Evolutionary conservation across 2,329 filamentous ascomycete genomes (phyloP).

Genomic region (Westerdykella aurantiaca): DNA sequence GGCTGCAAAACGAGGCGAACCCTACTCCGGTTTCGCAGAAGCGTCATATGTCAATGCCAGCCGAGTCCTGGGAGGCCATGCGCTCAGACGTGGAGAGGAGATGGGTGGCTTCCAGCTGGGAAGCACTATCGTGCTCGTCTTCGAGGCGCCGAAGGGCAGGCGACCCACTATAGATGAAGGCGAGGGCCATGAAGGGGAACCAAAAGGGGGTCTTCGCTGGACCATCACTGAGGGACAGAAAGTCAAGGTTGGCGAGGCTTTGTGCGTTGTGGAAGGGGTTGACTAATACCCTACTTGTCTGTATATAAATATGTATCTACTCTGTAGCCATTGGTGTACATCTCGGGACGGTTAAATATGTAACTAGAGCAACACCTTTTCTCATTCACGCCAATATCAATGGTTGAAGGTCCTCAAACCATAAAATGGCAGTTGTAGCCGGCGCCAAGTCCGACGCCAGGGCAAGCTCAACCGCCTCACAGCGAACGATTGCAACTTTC

Average conservation of each 20-base stretch:
- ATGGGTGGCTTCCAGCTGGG: slow-evolving; percentile 98
- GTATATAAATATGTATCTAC: too few species aligned
- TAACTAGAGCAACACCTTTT: too few species aligned
- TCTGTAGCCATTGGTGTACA: too few species aligned
- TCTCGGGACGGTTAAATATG: too few species aligned
- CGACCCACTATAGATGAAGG: slow-evolving; percentile 54
- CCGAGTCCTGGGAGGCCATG: slow-evolving; percentile 71
- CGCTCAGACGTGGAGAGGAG: slow-evolving; percentile 81
- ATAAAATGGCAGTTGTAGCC: too few species aligned
- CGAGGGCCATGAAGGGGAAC: slow-evolving; percentile 46
- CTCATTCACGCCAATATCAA: too few species aligned
- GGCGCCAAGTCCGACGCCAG: too few species aligned
- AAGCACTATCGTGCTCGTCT: slow-evolving; percentile 90
- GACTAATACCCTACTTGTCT: neutral
- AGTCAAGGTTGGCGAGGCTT: slow-evolving; percentile 80
- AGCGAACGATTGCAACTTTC: too few species aligned
- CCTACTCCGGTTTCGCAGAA: slow-evolving; percentile 86
- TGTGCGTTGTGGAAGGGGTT: slow-evolving; percentile 65
- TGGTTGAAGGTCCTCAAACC: too few species aligned
- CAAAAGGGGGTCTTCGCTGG: slow-evolving; percentile 75
- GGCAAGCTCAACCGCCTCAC: too few species aligned
- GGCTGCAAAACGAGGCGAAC: slow-evolving; percentile 68
- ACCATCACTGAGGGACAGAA: slow-evolving; percentile 78
- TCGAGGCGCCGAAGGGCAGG: slow-evolving; percentile 74
- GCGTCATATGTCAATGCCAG: slow-evolving; percentile 81